These are phyloP conservation scores for Tarenaya hassleriana DNA, from an alignment of 345 rosid genomes.

Conservation along the genomic window DNA sequence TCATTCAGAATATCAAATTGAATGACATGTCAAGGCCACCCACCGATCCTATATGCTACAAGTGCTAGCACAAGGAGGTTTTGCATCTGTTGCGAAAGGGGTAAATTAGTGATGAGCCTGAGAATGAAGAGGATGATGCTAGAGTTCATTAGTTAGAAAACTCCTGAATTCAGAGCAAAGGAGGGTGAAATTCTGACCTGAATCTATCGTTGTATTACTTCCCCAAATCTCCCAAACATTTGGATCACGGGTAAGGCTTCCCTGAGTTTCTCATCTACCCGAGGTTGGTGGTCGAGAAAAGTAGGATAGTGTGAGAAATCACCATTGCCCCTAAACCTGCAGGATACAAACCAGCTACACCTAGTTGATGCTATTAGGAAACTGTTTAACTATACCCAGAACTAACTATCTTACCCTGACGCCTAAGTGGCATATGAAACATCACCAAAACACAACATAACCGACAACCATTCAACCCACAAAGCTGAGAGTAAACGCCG, in stretches of 20 bases:
- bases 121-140: constrained; percentile 12
- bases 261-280: constrained; percentile 19
- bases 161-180: constrained; percentile 7
- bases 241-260: constrained; percentile 24
- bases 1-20: constrained; percentile 31
- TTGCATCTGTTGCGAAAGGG: constrained; percentile 11
- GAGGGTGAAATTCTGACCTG: constrained; percentile 35
- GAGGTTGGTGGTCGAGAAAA: constrained; percentile 12
- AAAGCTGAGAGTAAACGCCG: constrained; percentile 8
- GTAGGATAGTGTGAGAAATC: constrained; percentile 24
- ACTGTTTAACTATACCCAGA: constrained; percentile 14
- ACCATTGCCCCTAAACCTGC: constrained; percentile 49
- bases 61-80: constrained; percentile 6
- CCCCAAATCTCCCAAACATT: constrained; percentile 33
- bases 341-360: constrained; percentile 48
- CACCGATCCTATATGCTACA: constrained; percentile 28
- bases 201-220: constrained; percentile 28
- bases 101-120: not conserved
- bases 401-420: constrained; percentile 20
- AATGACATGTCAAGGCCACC: constrained; percentile 28
- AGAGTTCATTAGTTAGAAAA: not conserved
- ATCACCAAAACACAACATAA: not conserved
- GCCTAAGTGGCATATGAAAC: constrained; percentile 12
- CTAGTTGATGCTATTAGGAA: constrained; percentile 35
- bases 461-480: not conserved